Evolutionary conservation across 108 stramenopile genomes (phyloP).

Genomic region (Skeletonema tropicum): DNA sequence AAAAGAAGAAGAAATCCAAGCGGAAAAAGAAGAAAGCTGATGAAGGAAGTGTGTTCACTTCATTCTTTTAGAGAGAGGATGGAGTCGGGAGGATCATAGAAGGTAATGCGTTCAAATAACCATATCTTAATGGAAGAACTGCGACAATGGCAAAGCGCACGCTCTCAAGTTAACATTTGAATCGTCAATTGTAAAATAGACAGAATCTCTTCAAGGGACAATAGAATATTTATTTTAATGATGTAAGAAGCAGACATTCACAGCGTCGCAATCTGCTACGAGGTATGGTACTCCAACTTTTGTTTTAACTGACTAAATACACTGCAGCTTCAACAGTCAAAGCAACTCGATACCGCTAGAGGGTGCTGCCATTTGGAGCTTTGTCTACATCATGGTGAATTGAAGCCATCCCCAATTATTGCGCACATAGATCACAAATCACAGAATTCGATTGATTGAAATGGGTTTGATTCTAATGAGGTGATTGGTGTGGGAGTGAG

Average conservation of each 20-base stretch:
- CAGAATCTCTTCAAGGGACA: not conserved
- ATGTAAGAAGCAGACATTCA: too few species aligned
- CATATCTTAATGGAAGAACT: not conserved
- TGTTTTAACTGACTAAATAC: too few species aligned
- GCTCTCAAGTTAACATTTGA: not conserved
- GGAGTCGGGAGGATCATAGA: not conserved
- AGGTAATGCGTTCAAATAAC: not conserved
- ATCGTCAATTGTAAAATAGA: not conserved
- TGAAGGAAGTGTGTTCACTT: slow-evolving; percentile 34
- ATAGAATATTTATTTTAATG: not conserved
- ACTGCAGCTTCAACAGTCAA: too few species aligned
- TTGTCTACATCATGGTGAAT: too few species aligned
- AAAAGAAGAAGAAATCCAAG: slow-evolving; percentile 38
- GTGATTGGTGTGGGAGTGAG: too few species aligned
- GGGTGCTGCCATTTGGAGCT: too few species aligned
- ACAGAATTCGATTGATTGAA: too few species aligned
- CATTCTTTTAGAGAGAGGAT: slow-evolving; percentile 25
- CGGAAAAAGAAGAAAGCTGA: slow-evolving; percentile 20
- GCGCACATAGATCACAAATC: too few species aligned
- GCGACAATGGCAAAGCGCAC: not conserved
- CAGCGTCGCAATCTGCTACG: not conserved
- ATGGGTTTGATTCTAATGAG: too few species aligned
- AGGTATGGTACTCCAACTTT: too few species aligned
- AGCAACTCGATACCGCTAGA: too few species aligned
- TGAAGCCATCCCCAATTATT: too few species aligned